Evolutionary conservation across 768 basidiomycete genomes (phyloP).

Genomic region (Hygrophoropsis aurantiaca): DNA sequence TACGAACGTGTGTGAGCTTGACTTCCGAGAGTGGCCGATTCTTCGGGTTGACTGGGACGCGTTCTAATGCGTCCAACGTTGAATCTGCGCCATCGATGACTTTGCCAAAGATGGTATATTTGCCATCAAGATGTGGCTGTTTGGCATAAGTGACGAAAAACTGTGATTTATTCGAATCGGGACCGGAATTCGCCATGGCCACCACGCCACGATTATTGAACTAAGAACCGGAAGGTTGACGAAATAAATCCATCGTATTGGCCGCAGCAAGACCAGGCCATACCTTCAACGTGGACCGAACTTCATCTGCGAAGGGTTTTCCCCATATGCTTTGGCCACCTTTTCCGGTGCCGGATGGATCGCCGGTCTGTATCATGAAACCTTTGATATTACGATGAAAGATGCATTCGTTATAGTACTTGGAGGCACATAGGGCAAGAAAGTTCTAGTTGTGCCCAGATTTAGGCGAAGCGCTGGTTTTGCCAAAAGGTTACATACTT

Average conservation of each 20-base stretch:
- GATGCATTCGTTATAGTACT: slow-evolving; percentile 78
- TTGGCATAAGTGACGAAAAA: slow-evolving; percentile 92
- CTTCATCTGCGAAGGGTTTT: slow-evolving; percentile 86
- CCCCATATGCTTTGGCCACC: slow-evolving; percentile 98
- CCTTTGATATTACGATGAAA: slow-evolving; percentile 95
- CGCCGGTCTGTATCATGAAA: slow-evolving; percentile 95
- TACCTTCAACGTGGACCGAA: slow-evolving; percentile 92
- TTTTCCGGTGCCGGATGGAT: slow-evolving; percentile 88
- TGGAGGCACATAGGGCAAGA: slow-evolving; percentile 88
- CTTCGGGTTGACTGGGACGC: slow-evolving; percentile 86
- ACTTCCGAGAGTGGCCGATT: slow-evolving; percentile 87
- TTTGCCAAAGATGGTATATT: slow-evolving; percentile 93
- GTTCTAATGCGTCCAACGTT: slow-evolving; percentile 92
- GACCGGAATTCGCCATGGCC: slow-evolving; percentile 97
- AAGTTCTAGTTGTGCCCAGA: slow-evolving; percentile 68
- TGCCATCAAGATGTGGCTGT: slow-evolving; percentile 91
- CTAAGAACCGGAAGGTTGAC: slow-evolving; percentile 38
- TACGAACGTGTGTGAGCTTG: slow-evolving; percentile 72
- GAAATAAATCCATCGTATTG: neutral
- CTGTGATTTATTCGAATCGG: slow-evolving; percentile 90
- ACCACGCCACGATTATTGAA: slow-evolving; percentile 94
- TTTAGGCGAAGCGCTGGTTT: slow-evolving; percentile 3
- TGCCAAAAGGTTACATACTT: slow-evolving; percentile 48
- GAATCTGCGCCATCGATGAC: slow-evolving; percentile 99
- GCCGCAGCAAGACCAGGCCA: slow-evolving; percentile 6